Percentiles rank a stretch among this genome's conserved stretches.
phyloP scores from a whole-genome alignment of 441 rosid genomes.

The Populus hybrid region DNA sequence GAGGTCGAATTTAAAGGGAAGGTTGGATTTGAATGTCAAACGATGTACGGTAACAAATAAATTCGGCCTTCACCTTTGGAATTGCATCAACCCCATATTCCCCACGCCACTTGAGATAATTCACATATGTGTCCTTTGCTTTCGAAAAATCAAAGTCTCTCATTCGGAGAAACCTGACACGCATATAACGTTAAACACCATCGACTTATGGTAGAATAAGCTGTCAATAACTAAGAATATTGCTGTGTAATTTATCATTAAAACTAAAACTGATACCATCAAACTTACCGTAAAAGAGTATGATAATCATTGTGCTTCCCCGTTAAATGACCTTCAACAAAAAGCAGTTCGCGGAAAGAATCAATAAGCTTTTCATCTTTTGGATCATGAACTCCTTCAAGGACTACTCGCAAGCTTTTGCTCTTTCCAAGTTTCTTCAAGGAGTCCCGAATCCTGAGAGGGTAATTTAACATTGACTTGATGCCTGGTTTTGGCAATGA shows the following conservation, averaged over 20 bases:
- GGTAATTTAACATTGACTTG: constrained; percentile 30
- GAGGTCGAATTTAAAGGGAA: no score
- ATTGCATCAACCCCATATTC: constrained; percentile 46
- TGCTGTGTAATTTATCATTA: background rate
- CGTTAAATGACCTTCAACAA: constrained; percentile 39
- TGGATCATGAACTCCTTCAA: constrained; percentile 49
- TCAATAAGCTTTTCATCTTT: constrained; percentile 44
- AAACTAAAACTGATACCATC: background rate
- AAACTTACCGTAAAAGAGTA: constrained; percentile 48
- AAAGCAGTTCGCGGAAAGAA: constrained; percentile 40
- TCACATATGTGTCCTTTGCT: constrained; percentile 44
- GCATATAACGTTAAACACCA: background rate
- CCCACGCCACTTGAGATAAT: constrained; percentile 55
- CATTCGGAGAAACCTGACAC: constrained; percentile 47
- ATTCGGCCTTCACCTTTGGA: constrained; percentile 32
- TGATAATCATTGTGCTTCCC: constrained; percentile 51
- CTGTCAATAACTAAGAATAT: background rate
- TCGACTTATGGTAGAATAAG: no score
- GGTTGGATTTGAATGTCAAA: background rate
- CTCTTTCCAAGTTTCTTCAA: constrained; percentile 42
- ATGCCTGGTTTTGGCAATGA: constrained; percentile 23
- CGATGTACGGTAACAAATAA: background rate
- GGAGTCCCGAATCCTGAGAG: constrained; percentile 37
- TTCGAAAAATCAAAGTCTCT: constrained; percentile 51
- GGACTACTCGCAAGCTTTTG: constrained; percentile 36